Conservation (phyloP, 306 rosid genomes). For the Trifolium pratense region DNA sequence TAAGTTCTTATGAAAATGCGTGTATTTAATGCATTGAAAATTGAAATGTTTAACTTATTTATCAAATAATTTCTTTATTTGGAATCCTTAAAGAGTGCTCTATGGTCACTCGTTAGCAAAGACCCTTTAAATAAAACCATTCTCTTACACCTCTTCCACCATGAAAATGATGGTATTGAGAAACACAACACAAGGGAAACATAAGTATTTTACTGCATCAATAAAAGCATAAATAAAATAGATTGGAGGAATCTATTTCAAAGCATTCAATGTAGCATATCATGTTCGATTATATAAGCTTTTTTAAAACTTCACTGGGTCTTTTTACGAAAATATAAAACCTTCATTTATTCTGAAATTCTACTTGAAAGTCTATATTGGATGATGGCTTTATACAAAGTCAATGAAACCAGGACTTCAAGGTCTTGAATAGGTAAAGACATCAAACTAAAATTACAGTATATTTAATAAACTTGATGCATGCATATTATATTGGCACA, state of each 20-base stretch:
- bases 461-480: not conserved
- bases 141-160: conserved; percentile 24
- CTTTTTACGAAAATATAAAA: conserved; percentile 6
- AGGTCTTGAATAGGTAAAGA: conserved; percentile 2
- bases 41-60: too few relatives aligned
- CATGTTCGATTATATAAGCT: conserved; percentile 11
- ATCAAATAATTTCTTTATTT: too few relatives aligned
- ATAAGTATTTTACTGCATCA: conserved; percentile 13
- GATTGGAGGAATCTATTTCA: conserved; percentile 7
- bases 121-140: conserved; percentile 1
- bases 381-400: not conserved
- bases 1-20: too few relatives aligned
- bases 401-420: not conserved
- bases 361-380: conserved; percentile 12
- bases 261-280: conserved; percentile 11
- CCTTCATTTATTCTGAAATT: not conserved
- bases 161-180: conserved; percentile 17
- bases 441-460: not conserved
- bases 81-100: too few relatives aligned
- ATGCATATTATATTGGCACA: not conserved
- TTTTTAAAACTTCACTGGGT: not conserved
- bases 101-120: too few relatives aligned
- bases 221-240: conserved; percentile 26
- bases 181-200: conserved; percentile 21
- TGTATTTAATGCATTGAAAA: too few relatives aligned